Base-by-base conservation (phyloP, 1,139 yeast species). In the Kurtzmaniella quercitrusa region DNA sequence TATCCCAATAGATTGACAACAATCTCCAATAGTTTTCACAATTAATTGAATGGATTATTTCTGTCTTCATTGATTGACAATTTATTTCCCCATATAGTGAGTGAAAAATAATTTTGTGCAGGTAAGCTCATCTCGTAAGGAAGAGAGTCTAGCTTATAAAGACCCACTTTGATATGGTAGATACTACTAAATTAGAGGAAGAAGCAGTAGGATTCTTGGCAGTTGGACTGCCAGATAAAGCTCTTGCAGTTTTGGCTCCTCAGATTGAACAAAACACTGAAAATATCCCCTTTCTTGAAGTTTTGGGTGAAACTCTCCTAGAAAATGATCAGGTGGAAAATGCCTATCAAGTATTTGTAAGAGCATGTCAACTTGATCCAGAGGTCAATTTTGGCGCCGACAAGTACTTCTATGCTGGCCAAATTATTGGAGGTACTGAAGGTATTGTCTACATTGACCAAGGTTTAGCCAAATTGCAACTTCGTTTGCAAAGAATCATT, bases 391-490 rank as follows among this genome's bases (percentile, higher is more conserved):
- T 64, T 41, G 95, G 93, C 1, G 70, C 77, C 36, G 96, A 88
- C 58, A 91, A 91, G 65, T 91, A 86, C 59, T 74, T 93, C 46
- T 89, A 93, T 65, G 69, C 91, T 52, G 99, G 97, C 1, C 98
- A 93, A 65, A 80, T 93, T 43, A 71, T 84, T 27, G 98, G 98
- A 34, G 96, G 95, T 27, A 53, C 53, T 25, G 88, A 82, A 51
- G 98, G 98, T 10, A 60, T 88, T 27, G 63, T 69, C n/a, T 73
- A 77, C 56, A 75, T 86, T 48, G 78, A 81, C 50, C 72, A 71
- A 45, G 98, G 95, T 4, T 68, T 88, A 41, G 65, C 65, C 34
- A 73, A 70, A 44, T 65, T 85, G 44, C 68, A 75, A 44, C 57
- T 62, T 38, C 75, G 76, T 44, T 65, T 79, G 42, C 57, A 57